phyloP scores from a whole-genome alignment of 768 basidiomycete genomes.

The Podaxis pistillaris region DNA sequence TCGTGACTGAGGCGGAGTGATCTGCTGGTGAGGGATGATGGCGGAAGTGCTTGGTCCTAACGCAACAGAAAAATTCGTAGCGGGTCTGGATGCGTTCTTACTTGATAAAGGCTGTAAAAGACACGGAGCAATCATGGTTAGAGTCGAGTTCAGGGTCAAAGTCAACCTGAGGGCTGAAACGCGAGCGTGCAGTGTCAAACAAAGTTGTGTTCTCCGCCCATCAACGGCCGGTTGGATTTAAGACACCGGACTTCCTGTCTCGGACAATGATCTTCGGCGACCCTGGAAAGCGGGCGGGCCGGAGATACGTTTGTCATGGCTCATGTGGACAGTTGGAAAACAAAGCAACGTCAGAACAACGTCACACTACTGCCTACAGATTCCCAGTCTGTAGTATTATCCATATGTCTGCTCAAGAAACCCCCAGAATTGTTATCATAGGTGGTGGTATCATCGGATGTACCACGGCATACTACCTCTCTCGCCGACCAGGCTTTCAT shows the following conservation, averaged over 20 bases:
- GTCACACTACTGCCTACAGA: background rate
- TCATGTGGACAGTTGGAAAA: background rate
- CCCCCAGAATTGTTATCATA: conserved; percentile 58
- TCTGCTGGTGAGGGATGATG: no score
- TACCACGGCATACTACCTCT: conserved; percentile 79
- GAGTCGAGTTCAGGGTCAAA: background rate
- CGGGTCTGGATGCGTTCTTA: no score
- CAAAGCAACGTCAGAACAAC: background rate
- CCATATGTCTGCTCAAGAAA: background rate
- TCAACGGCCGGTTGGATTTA: no score
- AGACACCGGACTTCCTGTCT: background rate
- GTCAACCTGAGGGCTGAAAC: background rate
- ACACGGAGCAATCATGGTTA: background rate
- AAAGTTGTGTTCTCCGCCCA: background rate
- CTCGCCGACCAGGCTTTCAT: conserved; percentile 45
- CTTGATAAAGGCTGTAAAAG: background rate
- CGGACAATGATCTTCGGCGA: background rate
- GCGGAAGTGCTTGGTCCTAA: no score
- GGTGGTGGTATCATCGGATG: conserved; percentile 89
- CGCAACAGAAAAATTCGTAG: no score
- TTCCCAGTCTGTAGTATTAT: background rate
- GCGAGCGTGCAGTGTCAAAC: background rate
- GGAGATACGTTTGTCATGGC: background rate
- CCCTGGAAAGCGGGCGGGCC: background rate
- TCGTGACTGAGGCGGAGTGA: no score